Percentiles rank a stretch among this genome's conserved stretches.
Evolutionary conservation across 306 rosid genomes (phyloP).

Genomic region (Corylus heterophylla): DNA sequence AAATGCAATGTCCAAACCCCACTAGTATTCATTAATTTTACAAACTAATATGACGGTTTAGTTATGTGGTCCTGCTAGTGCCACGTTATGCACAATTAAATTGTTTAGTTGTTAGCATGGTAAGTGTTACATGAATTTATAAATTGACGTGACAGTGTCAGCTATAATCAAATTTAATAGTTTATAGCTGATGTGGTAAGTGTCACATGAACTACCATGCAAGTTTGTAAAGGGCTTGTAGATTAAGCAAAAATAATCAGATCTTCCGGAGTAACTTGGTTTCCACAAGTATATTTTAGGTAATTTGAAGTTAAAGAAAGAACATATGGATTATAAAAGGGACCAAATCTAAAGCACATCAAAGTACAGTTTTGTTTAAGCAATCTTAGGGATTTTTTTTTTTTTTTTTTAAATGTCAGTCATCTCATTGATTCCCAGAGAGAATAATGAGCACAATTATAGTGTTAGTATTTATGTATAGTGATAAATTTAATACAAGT

Average conservation of each 20-base stretch:
- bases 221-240: too few species aligned
- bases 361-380: constrained; percentile 38
- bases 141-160: too few species aligned
- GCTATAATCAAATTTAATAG: too few species aligned
- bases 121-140: too few species aligned
- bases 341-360: constrained; percentile 49
- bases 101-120: too few species aligned
- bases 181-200: too few species aligned
- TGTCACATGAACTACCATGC: too few species aligned
- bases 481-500: neutral
- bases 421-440: neutral
- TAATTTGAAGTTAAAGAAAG: constrained; percentile 27
- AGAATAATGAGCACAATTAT: constrained; percentile 9
- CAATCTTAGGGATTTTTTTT: constrained; percentile 36
- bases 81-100: too few species aligned
- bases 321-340: constrained; percentile 41
- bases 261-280: neutral
- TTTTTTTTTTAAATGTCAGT: neutral
- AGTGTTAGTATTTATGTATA: constrained; percentile 19
- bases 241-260: too few species aligned
- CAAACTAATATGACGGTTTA: too few species aligned
- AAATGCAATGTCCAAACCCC: neutral
- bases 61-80: too few species aligned
- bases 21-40: neutral
- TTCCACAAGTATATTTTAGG: constrained; percentile 25